Conservation (phyloP, 2,329 filamentous ascomycete genomes). For the Pseudocercospora vitis region DNA sequence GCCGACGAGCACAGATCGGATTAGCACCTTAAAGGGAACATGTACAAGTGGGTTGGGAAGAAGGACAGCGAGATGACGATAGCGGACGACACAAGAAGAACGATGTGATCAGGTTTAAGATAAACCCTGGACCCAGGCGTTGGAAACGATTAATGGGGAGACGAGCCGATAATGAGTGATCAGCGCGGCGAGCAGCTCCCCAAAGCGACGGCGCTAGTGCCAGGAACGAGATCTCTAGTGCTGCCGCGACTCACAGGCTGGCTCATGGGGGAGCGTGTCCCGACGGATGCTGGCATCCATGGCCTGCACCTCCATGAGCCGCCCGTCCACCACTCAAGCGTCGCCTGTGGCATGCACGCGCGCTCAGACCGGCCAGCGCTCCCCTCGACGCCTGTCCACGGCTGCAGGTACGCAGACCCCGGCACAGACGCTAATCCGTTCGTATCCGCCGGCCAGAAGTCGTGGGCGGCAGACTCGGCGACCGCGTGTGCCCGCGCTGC, state of each 20-base stretch:
- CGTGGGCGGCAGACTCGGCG: constrained; percentile 7
- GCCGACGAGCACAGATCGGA: constrained; percentile 24
- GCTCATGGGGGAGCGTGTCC: constrained; percentile 31
- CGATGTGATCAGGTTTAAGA: constrained; percentile 32
- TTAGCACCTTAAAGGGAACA: constrained; percentile 27
- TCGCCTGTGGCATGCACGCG: constrained; percentile 15
- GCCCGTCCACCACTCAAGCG: too few relatives aligned
- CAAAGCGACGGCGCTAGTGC: constrained; percentile 27
- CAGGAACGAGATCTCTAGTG: constrained; percentile 30
- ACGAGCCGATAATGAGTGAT: constrained; percentile 32
- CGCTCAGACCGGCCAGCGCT: constrained; percentile 10
- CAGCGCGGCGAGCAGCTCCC: constrained; percentile 27
- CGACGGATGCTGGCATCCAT: constrained; percentile 29
- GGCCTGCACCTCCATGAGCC: too few relatives aligned
- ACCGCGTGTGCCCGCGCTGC: neutral
- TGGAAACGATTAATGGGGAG: constrained; percentile 29
- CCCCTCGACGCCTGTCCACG: constrained; percentile 13
- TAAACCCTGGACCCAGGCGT: constrained; percentile 34
- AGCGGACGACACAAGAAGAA: constrained; percentile 26
- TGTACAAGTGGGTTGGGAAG: too few relatives aligned
- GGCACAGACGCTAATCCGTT: constrained; percentile 19
- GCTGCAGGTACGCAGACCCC: constrained; percentile 22
- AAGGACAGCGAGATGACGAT: constrained; percentile 31
- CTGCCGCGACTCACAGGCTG: constrained; percentile 30
- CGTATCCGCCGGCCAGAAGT: constrained; percentile 16